Base-by-base conservation (phyloP, 768 basidiomycete species). In the Termitomyces sp. region DNA sequence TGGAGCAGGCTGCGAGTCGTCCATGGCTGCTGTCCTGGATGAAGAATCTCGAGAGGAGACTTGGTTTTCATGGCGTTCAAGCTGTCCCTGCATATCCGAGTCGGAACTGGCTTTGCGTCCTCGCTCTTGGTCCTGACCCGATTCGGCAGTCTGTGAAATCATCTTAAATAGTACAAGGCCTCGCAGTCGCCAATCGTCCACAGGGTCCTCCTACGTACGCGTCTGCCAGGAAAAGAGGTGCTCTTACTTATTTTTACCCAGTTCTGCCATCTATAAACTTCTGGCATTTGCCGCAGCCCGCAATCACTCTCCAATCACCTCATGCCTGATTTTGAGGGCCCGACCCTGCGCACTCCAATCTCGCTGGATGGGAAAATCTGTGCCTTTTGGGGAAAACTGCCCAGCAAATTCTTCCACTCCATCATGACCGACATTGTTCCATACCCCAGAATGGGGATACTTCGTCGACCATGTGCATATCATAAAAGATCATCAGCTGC, bases 61-160 rank as follows among this genome's bases (percentile, higher is more conserved):
- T 57, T 61, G 60, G 55, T 61, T 57, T 61, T 61, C 60, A 64
- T 61, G 40, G 53, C 54, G 18, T 33, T 20, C 42, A 3, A 58
- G 26, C 40, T 61, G 60, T 44, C 56, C 57, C 58, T 62, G 58
- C 59, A 58, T 58, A 52, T 61, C 61, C 64, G 61, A 60, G 32
- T 62, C 63, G 63, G 64, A 56, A 58, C 48, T 43, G 35, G n/a
- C 18, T 53, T 58, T 58, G 45, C 14, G 58, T 53, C 62, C 56
- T 63, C n/a, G 50, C 48, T 55, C 58, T 36, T 50, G 50, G 46
- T 51, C 28, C 24, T 53, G 38, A 14, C 57, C 59, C 54, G 55
- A 63, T 60, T 60, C 54, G 62, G 59, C 38, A 53, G 40, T 40
- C 53, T 52, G 57, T 59, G 58, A 55, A 50, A 56, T 56, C 59